phyloP scores from a whole-genome alignment of 257 asterid species.

The Penstemon eatonii region DNA sequence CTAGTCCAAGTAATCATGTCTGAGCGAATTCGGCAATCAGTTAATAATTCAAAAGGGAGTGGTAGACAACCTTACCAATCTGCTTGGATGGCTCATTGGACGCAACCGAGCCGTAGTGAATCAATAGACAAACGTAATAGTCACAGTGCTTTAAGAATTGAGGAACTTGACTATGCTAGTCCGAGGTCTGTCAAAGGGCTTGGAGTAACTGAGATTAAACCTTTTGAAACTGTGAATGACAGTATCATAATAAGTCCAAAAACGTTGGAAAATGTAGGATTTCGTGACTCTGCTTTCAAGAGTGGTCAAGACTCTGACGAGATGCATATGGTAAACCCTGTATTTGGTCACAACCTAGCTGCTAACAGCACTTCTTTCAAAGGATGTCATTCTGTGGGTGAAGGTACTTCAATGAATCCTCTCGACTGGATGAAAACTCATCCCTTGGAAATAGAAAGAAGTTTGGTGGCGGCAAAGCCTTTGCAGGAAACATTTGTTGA shows the following conservation, averaged over 20 bases:
- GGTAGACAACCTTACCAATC: constrained; percentile 35
- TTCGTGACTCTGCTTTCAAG: constrained; percentile 22
- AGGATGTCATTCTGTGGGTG: no score
- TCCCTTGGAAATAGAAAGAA: constrained; percentile 29
- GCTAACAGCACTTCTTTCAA: neutral
- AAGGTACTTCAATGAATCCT: constrained; percentile 35
- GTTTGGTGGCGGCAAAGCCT: constrained; percentile 30
- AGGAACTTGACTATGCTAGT: neutral
- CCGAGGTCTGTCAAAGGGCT: constrained; percentile 32
- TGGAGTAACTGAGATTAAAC: constrained; percentile 23
- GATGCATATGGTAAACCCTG: constrained; percentile 20
- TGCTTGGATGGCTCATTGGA: constrained; percentile 78
- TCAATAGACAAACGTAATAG: constrained; percentile 14
- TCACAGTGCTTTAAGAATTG: neutral
- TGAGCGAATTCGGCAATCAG: constrained; percentile 32
- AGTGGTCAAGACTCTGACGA: constrained; percentile 23
- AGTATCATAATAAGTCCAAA: constrained; percentile 26
- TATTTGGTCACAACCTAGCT: constrained; percentile 19
- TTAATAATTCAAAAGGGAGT: constrained; percentile 29
- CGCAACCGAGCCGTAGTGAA: constrained; percentile 11
- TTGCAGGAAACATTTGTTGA: constrained; percentile 30
- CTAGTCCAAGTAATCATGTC: constrained; percentile 41
- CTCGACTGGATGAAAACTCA: constrained; percentile 33
- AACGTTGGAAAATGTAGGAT: constrained; percentile 31
- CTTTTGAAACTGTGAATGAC: constrained; percentile 8